Conservation (phyloP, 306 rosid species). For the Boehmeria nivea region DNA sequence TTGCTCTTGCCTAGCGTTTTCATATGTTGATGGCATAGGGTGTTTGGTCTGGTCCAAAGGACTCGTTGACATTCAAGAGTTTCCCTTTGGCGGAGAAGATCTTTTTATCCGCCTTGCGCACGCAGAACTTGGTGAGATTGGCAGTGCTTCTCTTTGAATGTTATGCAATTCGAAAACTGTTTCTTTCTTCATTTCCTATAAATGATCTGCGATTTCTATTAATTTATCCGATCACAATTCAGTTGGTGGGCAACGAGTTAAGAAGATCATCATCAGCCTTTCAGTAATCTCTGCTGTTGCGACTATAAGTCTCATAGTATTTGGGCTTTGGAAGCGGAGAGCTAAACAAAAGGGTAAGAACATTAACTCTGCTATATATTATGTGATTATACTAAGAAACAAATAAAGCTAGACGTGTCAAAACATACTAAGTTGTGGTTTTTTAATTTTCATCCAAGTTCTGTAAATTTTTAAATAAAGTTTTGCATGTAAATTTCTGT, state of each 20-base stretch:
- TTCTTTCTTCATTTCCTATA: too few relatives aligned
- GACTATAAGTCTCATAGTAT: neutral
- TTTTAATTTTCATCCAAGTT: too few relatives aligned
- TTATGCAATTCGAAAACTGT: too few relatives aligned
- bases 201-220: too few relatives aligned
- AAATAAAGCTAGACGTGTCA: too few relatives aligned
- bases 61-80: constrained; percentile 14
- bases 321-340: neutral
- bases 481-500: too few relatives aligned
- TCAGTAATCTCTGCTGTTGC: neutral
- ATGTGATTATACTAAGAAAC: too few relatives aligned
- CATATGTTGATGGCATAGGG: neutral
- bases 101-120: constrained; percentile 20
- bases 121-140: constrained; percentile 35
- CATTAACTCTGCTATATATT: neutral
- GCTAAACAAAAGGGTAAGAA: neutral
- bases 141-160: neutral
- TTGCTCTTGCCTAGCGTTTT: constrained; percentile 33
- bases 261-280: constrained; percentile 14
- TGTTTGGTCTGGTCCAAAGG: constrained; percentile 28
- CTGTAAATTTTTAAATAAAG: too few relatives aligned
- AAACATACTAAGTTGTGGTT: too few relatives aligned
- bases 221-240: too few relatives aligned
- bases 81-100: neutral
- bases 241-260: neutral